Percentiles rank a stretch among this genome's conserved stretches.
phyloP scores from a whole-genome alignment of 495 filamentous ascomycete species.

The Aspergillus indologenus region DNA sequence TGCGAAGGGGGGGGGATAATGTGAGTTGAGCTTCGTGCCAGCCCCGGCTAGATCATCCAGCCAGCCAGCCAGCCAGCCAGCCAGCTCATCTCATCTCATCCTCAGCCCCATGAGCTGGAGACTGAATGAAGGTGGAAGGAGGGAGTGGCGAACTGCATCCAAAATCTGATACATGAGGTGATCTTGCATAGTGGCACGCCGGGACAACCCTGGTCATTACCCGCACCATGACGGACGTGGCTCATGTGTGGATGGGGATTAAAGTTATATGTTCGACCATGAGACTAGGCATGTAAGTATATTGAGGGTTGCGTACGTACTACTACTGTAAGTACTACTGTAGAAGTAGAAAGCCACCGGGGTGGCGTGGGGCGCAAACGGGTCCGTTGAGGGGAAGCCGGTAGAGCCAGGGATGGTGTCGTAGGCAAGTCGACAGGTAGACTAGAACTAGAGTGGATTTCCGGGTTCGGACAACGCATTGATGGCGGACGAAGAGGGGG shows the following conservation, averaged over 20 bases:
- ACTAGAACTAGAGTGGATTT: background rate
- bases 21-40: background rate
- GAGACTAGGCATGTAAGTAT: conserved; percentile 1
- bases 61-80: background rate
- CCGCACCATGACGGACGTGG: conserved; percentile 5
- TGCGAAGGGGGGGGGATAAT: background rate
- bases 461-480: conserved; percentile 6
- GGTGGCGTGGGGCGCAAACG: background rate
- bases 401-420: conserved; percentile 3
- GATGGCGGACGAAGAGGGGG: background rate
- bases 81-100: background rate
- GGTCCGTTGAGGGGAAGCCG: conserved; percentile 7
- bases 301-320: conserved; percentile 4
- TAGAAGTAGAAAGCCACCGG: too few relatives aligned
- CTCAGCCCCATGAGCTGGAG: background rate
- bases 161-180: conserved; percentile 8
- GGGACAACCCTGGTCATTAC: conserved; percentile 2
- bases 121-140: too few relatives aligned
- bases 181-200: conserved; percentile 7
- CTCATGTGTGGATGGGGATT: background rate
- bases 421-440: conserved; percentile 7
- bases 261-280: background rate
- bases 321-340: background rate
- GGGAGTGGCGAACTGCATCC: background rate
- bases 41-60: background rate